phyloP scores from a whole-genome alignment of 2,329 filamentous ascomycete genomes.

The Cladosporium sp. region DNA sequence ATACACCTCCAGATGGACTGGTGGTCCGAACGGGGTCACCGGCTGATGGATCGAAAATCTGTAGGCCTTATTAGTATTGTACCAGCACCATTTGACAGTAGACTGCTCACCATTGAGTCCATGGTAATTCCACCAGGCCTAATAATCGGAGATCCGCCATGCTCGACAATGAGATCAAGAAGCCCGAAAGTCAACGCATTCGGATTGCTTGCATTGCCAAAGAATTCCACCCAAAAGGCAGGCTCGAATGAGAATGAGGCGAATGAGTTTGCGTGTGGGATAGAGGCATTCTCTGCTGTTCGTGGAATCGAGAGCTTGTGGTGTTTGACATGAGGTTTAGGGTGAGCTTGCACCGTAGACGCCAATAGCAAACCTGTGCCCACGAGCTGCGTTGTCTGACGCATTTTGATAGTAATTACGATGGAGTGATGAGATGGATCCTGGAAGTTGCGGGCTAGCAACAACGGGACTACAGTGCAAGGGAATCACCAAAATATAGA shows the following conservation, averaged over 20 bases:
- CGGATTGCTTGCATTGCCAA: constrained; percentile 31
- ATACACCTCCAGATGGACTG: constrained; percentile 32
- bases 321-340: constrained; percentile 1
- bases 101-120: constrained; percentile 30
- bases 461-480: neutral
- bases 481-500: neutral
- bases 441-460: neutral
- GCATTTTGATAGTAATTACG: neutral
- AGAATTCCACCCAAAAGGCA: constrained; percentile 38
- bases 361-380: constrained; percentile 1
- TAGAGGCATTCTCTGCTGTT: constrained; percentile 30
- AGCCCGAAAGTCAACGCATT: constrained; percentile 34
- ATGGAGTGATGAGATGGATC: neutral
- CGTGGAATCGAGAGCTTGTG: constrained; percentile 24
- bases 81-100: too few relatives aligned
- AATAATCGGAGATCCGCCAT: constrained; percentile 34
- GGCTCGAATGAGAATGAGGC: constrained; percentile 36
- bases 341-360: constrained; percentile 7
- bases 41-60: constrained; percentile 31
- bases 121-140: constrained; percentile 37
- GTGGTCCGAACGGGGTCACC: constrained; percentile 31
- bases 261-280: constrained; percentile 32
- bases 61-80: neutral
- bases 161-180: constrained; percentile 31
- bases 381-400: neutral